Base-by-base conservation (phyloP, 1,284 basidiomycete genomes). In the Leucoagaricus sp. region DNA sequence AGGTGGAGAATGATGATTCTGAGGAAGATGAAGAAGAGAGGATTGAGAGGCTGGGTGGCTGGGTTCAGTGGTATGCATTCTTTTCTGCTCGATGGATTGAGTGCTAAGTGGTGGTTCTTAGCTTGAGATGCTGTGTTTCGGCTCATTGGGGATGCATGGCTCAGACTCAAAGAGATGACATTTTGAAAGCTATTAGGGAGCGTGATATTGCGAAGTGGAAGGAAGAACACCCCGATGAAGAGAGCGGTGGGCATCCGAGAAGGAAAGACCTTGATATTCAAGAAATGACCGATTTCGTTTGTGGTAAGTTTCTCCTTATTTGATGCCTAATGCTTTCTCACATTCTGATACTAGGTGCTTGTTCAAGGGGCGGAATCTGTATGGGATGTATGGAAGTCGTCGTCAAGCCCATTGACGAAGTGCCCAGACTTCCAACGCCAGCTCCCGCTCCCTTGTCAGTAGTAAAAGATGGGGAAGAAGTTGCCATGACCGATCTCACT, bases 101-200 rank as follows among this genome's bases (percentile, higher is more conserved):
- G 59, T 57, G 31, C 53, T 34, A 53, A 46, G 49, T 47, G 5
- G 34, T 25, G 53, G 23, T 46, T 57, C 49, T 13, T 26, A 92
- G 89, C 66, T 73, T 92, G 44, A 87, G 83, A 68, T 96, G 93
- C 62, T 86, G 87, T 12, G 81, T 92, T 23, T 77, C 82, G 12
- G 83, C 83, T 31, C 93, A 96, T 68, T 96, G 91, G 91, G 79
- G 75, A 31, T 96, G 94, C 67, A 75, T 95, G 13, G 80, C 84
- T 12, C 70, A 67, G 36, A 75, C 75, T 15, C 87, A 93, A 65
- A 83, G 83, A 41, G 83, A 87, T 38, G 90, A 92, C 60, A 89
- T 95, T 41, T 70, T 89, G 15, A 83, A 80, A 58, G 87, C 85
- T 48, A 80, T 84, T 9, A 76, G 76, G 47, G 79, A 79, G 49